Base-by-base conservation (phyloP, 2,329 filamentous ascomycete species). In the Fusarium sarcochroum region DNA sequence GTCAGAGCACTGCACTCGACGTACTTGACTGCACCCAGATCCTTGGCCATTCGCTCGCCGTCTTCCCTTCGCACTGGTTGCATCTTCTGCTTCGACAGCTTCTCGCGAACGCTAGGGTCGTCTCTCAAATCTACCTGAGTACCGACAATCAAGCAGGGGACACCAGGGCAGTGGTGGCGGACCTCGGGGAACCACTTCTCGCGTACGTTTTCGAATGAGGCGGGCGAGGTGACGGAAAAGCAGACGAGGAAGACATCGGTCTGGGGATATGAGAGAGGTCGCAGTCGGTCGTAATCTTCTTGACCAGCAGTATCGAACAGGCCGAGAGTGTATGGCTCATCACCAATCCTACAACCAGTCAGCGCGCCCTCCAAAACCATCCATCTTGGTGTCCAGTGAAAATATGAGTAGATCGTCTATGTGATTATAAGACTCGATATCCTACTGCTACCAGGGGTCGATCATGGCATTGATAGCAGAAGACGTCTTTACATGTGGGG, bases 141-240 rank as follows among this genome's bases (percentile, higher is more conserved):
- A 75, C 96, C 96, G 65, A 99, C 96, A 72, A 99, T 98, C 70
- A 99, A 86, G 86, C 96, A 98, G 53, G 96, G 96, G 37, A 99
- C 96, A 69, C 96, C 96, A 18, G 96, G 96, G 80, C 96, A 99
- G 83, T 99, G 96, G 82, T 99, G 96, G 80, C 97, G 94, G 42
- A 99, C 96, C 83, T 99, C 96, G 45, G 96, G 96, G 76, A 98
- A 97, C 95, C 94, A 98, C 82, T 98, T 98, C 86, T 98, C 95
- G 76, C 94, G 91, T 51, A 98, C 96, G 91, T 99, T 99, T 81
- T 99, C 96, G 81, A 99, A 99, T 9, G 94, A 98, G 40, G 96
- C 94, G 40, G 95, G 96, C 45, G 95, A 98, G 58, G 94, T 98
- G 77, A 99, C 94, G 78, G 94, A 97, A 83, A 98, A 99, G 86